Evolutionary conservation across 73 alveolate species (phyloP).

Genomic region (Durusdinium trenchii): DNA sequence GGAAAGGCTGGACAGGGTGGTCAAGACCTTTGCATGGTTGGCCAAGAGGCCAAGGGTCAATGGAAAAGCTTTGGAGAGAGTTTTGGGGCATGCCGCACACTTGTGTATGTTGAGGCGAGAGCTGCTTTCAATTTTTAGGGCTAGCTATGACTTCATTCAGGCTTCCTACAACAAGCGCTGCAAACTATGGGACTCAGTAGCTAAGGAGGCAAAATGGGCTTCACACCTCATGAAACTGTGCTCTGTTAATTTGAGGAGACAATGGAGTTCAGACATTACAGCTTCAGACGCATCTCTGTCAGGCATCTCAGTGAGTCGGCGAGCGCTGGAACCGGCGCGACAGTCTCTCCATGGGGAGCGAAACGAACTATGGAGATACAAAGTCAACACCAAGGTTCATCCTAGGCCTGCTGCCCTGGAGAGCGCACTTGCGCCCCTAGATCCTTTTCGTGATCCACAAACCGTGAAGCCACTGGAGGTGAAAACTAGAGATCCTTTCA

Average conservation of each 20-base stretch:
- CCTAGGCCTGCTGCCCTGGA: conserved; percentile 7
- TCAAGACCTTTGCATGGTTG: not conserved
- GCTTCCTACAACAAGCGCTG: not conserved
- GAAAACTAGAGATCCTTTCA: not conserved
- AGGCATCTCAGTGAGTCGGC: not conserved
- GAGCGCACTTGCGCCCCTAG: not conserved
- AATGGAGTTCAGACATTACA: not conserved
- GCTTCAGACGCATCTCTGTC: conserved; percentile 41
- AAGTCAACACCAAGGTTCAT: not conserved
- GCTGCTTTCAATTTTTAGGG: not conserved
- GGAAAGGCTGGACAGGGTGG: not conserved
- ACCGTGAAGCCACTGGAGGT: not conserved
- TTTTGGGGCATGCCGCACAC: conserved; percentile 28
- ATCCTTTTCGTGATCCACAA: conserved; percentile 3
- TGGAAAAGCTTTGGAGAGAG: not conserved
- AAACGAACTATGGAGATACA: conserved; percentile 20
- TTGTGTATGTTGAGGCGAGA: not conserved
- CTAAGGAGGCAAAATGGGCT: conserved; percentile 17
- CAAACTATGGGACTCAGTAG: conserved; percentile 31
- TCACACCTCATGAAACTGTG: not conserved
- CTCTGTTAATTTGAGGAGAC: not conserved
- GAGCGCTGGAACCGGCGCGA: not conserved
- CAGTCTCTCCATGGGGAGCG: not conserved
- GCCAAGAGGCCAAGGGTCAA: not conserved
- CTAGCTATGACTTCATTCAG: not conserved